Base-by-base conservation (phyloP, 2,329 filamentous ascomycete genomes). In the Pseudomassariella vexata region DNA sequence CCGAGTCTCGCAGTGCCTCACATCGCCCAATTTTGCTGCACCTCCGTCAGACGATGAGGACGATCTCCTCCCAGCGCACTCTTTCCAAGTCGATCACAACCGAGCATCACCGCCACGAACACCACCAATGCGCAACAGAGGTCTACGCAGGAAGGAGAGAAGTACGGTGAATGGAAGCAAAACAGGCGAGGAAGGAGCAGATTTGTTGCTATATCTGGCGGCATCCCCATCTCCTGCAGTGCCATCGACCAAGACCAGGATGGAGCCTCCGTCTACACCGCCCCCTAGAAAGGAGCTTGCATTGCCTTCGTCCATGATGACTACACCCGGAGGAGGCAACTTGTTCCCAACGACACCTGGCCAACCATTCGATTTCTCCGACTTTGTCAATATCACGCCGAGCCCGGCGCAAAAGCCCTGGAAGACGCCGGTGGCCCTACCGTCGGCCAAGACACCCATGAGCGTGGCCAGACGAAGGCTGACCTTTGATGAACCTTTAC, bases 361-460 rank as follows among this genome's bases (percentile, higher is more conserved):
- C 11, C 84, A 89, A 52, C 64, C 59, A 28, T 94, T 96, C 59
- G 94, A 96, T 63, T 94, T 96, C 62, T 79, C 88, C 32, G 92
- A 98, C 55, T 98, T 95, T 60, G 82, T 96, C 54, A 95, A 96
- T 61, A 90, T 96, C 56, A 95, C 92, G 6, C 92, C 92, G 1
- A 95, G 87, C 52, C 92, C 92, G 14, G 92, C 87, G 17, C 92
- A 95, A 63, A 86, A 79, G 46, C 74, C 80, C 8, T 95, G 88
- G 85, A 86, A 83, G 56, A 94, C 88, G 1, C 88, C 87, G 9
- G 58, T 77, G 9, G 70, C 76, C 18, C 66, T 69, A 19, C 54
- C 62, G 12, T 49, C 57, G 8, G 55, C 62, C 32, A 69, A 67
- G 49, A 79, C 75, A 25, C 76, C 76, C 7, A 54, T 74, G 36